Conservation (phyloP, 257 asterid species). For the Leonotis leonurus region DNA sequence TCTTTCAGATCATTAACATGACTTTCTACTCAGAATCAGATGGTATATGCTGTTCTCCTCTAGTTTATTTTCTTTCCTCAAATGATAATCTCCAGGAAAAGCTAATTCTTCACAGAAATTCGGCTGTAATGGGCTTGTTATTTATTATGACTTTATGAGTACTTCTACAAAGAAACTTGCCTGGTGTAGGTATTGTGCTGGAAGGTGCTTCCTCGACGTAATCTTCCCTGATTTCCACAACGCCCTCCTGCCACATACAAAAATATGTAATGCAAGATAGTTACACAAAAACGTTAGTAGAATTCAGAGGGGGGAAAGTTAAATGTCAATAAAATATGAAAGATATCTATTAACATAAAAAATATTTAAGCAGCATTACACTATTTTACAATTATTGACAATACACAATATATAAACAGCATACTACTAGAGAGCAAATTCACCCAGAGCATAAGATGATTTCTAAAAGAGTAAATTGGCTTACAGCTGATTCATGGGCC, state of each 20-base stretch:
- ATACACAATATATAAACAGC: neutral
- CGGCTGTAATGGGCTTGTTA: neutral
- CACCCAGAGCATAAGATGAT: neutral
- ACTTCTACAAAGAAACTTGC: slow-evolving; percentile 32
- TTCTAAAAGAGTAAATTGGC: slow-evolving; percentile 18
- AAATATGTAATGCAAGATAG: neutral
- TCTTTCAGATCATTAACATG: neutral
- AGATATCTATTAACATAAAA: neutral
- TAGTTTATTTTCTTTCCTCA: neutral
- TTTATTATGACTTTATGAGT: neutral
- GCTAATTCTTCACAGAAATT: neutral
- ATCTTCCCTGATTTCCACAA: slow-evolving; percentile 90
- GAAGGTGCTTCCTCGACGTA: slow-evolving; percentile 47
- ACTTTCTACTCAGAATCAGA: neutral
- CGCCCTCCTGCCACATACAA: slow-evolving; percentile 59
- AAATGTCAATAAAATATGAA: neutral
- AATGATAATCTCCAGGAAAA: neutral
- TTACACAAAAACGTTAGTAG: neutral
- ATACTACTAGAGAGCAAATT: slow-evolving; percentile 3
- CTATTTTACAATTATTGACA: no score
- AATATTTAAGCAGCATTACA: neutral
- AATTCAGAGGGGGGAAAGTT: neutral
- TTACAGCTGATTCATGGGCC: slow-evolving; percentile 69
- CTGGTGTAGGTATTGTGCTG: slow-evolving; percentile 25
- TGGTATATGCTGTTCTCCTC: neutral